Evolutionary conservation across 1,139 yeast species (phyloP).

Genomic region (Taiozyma sp.): DNA sequence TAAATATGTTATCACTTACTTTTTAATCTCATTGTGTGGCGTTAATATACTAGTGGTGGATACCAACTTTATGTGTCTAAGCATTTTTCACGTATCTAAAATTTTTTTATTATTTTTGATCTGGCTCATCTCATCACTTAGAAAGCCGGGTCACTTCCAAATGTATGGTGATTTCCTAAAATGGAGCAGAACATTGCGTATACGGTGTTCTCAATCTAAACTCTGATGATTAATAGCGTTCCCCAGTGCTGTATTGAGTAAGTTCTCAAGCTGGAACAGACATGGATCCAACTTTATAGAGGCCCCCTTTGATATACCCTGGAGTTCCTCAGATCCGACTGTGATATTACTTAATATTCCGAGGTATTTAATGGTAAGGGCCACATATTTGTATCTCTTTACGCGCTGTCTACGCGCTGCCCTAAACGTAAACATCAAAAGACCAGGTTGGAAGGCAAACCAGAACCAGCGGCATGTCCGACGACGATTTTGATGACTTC

Average conservation of each 20-base stretch:
- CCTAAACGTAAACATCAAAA: neutral
- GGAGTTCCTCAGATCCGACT: too few species aligned
- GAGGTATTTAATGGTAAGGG: neutral
- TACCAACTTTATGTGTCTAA: neutral
- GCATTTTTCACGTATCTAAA: neutral
- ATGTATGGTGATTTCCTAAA: neutral
- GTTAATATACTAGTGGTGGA: neutral
- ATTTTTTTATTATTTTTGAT: neutral
- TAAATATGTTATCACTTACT: constrained; percentile 15
- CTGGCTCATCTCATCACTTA: neutral
- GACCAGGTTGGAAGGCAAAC: neutral
- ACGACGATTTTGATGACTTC: constrained; percentile 10
- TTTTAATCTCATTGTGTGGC: constrained; percentile 24
- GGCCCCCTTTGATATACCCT: too few species aligned
- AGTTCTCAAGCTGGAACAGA: too few species aligned
- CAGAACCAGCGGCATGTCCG: neutral
- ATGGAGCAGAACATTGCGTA: neutral
- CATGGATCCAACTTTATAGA: too few species aligned
- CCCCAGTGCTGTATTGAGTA: too few species aligned
- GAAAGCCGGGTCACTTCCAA: neutral
- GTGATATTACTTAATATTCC: neutral
- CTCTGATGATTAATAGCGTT: too few species aligned
- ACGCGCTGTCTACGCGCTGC: neutral
- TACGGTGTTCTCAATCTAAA: too few species aligned
- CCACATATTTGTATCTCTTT: neutral